Base-by-base conservation (phyloP, 139 green algal species). In the Desmodesmus armatus region DNA sequence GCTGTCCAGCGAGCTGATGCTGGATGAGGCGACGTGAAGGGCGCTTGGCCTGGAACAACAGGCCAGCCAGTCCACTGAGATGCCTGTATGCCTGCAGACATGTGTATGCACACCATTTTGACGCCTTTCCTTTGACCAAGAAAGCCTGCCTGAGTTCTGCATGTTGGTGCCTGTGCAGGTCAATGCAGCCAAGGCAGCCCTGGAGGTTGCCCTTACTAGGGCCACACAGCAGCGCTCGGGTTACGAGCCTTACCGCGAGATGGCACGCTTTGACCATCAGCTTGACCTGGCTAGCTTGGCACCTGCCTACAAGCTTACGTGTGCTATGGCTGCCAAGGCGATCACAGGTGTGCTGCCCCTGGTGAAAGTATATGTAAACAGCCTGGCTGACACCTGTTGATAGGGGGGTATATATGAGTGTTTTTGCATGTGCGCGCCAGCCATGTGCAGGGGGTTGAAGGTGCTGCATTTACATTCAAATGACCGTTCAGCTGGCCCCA, bases 151-250 rank as follows among this genome's bases (percentile, higher is more conserved):
- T n/a, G n/a, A n/a, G n/a, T n/a, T n/a, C n/a, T n/a, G n/a, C n/a
- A n/a, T n/a, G n/a, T n/a, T n/a, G n/a, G n/a, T 62, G 51, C n/a
- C 35, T 79, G 43, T 71, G 67, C 67, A 86, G 80, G 80, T 79
- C 1, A 78, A 87, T n/a, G 37, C 51, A 9, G 44, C 92, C 39
- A 89, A 89, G 39, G 84, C 91, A 44, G 88, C 91, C 6, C 83
- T 95, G 40, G 77, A 90, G 66, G 65, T 88, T 35, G 92, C 89
- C 15, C 94, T 96, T 44, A 84, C 92, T 7, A 39, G 77, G 6
- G 89, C 90, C 17, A 87, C 93, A 62, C 49, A 89, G 53, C 93
- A 93, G 90, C 93, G 93, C 86, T 69, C 74, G 6, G 87, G 89
- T 39, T 95, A 93, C 86, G 31, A 91, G 49, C 75, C 49, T 9